phyloP scores from a whole-genome alignment of 345 rosid genomes.

The Gossypium turneri region DNA sequence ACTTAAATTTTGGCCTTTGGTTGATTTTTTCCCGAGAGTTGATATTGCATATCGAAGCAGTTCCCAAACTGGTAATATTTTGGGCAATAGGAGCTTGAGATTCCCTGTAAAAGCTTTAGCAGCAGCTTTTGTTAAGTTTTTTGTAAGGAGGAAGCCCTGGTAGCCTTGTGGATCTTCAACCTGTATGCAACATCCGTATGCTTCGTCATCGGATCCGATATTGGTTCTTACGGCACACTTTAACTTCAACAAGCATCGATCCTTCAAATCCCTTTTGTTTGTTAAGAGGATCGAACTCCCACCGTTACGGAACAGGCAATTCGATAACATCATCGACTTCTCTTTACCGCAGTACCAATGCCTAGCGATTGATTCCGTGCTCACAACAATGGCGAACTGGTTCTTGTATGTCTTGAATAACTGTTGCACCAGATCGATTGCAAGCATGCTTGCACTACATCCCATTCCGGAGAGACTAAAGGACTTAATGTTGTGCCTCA shows the following conservation, averaged over 20 bases:
- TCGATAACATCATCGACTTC: conserved; percentile 68
- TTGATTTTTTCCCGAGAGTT: conserved; percentile 3
- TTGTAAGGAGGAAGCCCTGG: conserved; percentile 50
- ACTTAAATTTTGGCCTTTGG: not conserved
- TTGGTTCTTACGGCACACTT: conserved; percentile 47
- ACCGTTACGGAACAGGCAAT: conserved; percentile 68
- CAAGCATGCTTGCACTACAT: conserved; percentile 54
- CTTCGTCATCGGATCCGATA: conserved; percentile 53
- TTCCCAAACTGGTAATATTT: conserved; percentile 49
- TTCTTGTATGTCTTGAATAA: conserved; percentile 48
- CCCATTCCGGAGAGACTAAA: conserved; percentile 77
- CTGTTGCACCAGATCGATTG: conserved; percentile 48
- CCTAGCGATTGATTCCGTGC: conserved; percentile 57
- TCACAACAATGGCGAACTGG: conserved; percentile 58
- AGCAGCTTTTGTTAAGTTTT: conserved; percentile 49
- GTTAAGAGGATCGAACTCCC: conserved; percentile 68
- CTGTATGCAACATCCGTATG: conserved; percentile 58
- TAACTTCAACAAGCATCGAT: conserved; percentile 44
- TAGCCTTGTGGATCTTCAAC: conserved; percentile 52
- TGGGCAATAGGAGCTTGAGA: conserved; percentile 50
- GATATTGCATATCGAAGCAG: conserved; percentile 30
- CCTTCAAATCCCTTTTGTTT: conserved; percentile 38
- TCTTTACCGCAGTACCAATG: conserved; percentile 71
- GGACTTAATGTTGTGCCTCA: conserved; percentile 55
- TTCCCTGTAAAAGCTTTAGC: conserved; percentile 47